Evolutionary conservation across 306 rosid species (phyloP), one percentile per base, ranked within the genome.

Genomic region (Cajanus cajan): DNA sequence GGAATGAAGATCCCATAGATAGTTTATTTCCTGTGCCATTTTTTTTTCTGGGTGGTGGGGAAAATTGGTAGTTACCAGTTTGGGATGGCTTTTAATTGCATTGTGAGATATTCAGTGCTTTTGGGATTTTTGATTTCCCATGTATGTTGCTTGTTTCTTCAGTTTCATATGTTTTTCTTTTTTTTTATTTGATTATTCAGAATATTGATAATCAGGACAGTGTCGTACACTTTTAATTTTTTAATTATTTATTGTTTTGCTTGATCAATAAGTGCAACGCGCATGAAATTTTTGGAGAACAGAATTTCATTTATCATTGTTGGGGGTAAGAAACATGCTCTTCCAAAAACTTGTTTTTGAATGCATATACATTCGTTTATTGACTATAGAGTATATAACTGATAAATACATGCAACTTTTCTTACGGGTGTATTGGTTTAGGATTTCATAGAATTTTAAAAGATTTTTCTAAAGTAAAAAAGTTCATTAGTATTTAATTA

Each of bases 1-100:
- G 54, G 81, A 74, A 41, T 58, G 79, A 86, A 82, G 83, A 78
- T 80, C 61, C 62, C 22, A 48, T 82, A 76, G 87, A 87, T 84
- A 52, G 34, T 82, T 85, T 83, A 83, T 79, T 61, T 65, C 50
- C 16, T 44, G 87, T 83, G 78, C 47, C 84, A 71, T 71, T 45
- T 73, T 62, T 54, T 69, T 34, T 61, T 40, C 58, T 74, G 40
- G 62, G 63, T 81, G 69, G 55, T 55, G 70, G 50, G 72, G 69
- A 62, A 47, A 78, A 21, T 69, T 71, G 24, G 85, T 71, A 69
- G 22, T 63, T 37, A 48, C 77, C 61, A 9, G 80, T 75, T 88
- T 80, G 82, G 59, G 64, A 45, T 62, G 69, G 76, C 73, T n/a
- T 77, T 47, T 21, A 64, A 40, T 52, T 65, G 68, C 67, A 39